Evolutionary conservation across 2,329 filamentous ascomycete genomes (phyloP), one percentile per base, ranked within the genome.

Genomic region (Sporothrix variecibatus): DNA sequence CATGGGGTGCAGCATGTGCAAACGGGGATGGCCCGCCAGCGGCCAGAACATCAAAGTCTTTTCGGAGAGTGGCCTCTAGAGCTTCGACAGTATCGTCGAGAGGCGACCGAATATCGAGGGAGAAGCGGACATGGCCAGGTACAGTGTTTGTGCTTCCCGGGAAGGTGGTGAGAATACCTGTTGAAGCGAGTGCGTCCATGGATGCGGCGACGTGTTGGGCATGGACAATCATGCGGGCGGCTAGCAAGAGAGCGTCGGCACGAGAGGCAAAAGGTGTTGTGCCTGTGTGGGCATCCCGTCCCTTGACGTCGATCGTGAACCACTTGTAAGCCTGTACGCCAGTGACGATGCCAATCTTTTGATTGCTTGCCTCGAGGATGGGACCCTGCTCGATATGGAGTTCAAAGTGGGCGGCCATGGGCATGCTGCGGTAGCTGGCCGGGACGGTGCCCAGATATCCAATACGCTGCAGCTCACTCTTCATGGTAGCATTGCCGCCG

Each of bases 361-460:
- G 86, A 34, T 86, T 83, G 38, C 87, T 85, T 17, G 86, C 86
- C 78, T 95, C 90, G 0, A 97, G 86, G 53, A 94, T 88, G 0
- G 93, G 93, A 0, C 93, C 93, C 80, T 97, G 94, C 80, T 97
- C 94, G 71, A 95, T 95, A 79, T 96, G 93, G 12, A 95, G 86
- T 81, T 95, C 93, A 78, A 95, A 95, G 81, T 95, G 93, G 0
- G 92, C 93, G 0, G 88, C 91, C 82, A 94, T 90, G 0, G 91
- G 91, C 23, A 87, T 88, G 43, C 85, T 83, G 75, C 86, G 84
- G 80, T 91, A 85, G 73, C 86, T 89, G 20, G 88, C 87, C 9
- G 87, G 85, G 0, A 86, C 82, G 0, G 81, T 77, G 11, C 93
- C 93, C 0, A 94, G 82, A 76, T 93, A 94, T 0, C 90, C 90